These are phyloP conservation scores for Phytophthora tubulina DNA, from an alignment of 352 stramenopile genomes.

Conservation along the genomic window DNA sequence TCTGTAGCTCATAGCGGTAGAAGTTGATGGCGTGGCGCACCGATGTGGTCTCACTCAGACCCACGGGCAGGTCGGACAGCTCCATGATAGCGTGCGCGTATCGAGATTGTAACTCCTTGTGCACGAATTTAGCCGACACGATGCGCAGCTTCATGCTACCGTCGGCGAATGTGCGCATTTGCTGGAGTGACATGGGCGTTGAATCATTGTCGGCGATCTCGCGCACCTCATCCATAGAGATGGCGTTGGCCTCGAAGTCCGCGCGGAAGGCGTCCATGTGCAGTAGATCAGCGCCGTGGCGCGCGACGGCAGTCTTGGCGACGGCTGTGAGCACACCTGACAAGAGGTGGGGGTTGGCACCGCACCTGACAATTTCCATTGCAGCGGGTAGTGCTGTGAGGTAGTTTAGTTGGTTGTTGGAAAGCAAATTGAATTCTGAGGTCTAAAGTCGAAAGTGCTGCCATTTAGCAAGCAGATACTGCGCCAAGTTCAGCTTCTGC, in stretches of 20 bases:
- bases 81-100: constrained; percentile 76
- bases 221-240: constrained; percentile 69
- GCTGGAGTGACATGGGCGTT: constrained; percentile 75
- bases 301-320: constrained; percentile 22
- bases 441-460: neutral
- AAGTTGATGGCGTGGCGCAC: constrained; percentile 68
- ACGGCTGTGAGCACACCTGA: constrained; percentile 13
- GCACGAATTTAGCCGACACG: constrained; percentile 67
- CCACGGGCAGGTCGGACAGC: constrained; percentile 74
- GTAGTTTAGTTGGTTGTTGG: constrained; percentile 1
- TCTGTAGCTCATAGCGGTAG: constrained; percentile 65
- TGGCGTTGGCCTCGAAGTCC: constrained; percentile 35
- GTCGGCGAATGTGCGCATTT: constrained; percentile 79
- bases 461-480: constrained; percentile 26
- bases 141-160: constrained; percentile 66
- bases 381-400: neutral
- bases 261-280: constrained; percentile 31
- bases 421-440: constrained; percentile 27
- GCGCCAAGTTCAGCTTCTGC: constrained; percentile 24
- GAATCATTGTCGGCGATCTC: constrained; percentile 61
- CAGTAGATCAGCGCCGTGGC: constrained; percentile 21
- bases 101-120: constrained; percentile 77
- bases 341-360: constrained; percentile 27
- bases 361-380: constrained; percentile 34
- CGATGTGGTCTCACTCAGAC: constrained; percentile 62